Base-by-base conservation (phyloP, 108 stramenopile genomes). In the Skeletonema grethae region DNA sequence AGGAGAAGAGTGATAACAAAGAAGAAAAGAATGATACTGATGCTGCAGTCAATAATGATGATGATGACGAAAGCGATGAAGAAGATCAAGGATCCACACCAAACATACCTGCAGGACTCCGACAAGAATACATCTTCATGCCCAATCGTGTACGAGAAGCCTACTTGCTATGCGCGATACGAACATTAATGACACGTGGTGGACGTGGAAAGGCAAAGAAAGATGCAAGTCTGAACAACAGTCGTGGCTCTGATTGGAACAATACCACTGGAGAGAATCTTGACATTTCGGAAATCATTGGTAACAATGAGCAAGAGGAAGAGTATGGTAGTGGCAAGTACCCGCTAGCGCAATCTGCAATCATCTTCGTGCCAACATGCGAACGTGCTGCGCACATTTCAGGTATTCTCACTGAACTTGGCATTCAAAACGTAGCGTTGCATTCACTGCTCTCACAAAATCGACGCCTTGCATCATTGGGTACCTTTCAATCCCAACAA, bases 281-380 rank as follows among this genome's bases (percentile, higher is more conserved):
- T 11, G 65, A 82, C 46, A 35, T 75, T 20, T 41, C 65, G 8
- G 68, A 63, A 30, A 59, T 65, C 31, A 35, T 63, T 60, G 74
- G 56, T n/a, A 60, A 59, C 31, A 64, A 83, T 41, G 65, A 84
- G 16, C 65, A 70, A 25, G 77, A 84, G 12, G 79, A 76, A 18
- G 86, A 82, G 7, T 82, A 76, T 12, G 86, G 78, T 46, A 79
- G 61, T 32, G 32, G 65, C 43, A 91, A 88, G 32, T 73, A 61
- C 25, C 63, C 63, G 8, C 76, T 65, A 61, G 93, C 95, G 1
- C 84, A 87, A 69, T 90, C 90, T 29, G 88, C 90, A 11, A 97
- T 99, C 75, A 86, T 99, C 60, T 99, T 99, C 78, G 97, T 95
- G 10, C 87, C 93, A n/a, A 98, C 97, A 25, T 98, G 97, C 73